Evolutionary conservation across 768 basidiomycete genomes (phyloP).

Genomic region (Kwoniella sp.): DNA sequence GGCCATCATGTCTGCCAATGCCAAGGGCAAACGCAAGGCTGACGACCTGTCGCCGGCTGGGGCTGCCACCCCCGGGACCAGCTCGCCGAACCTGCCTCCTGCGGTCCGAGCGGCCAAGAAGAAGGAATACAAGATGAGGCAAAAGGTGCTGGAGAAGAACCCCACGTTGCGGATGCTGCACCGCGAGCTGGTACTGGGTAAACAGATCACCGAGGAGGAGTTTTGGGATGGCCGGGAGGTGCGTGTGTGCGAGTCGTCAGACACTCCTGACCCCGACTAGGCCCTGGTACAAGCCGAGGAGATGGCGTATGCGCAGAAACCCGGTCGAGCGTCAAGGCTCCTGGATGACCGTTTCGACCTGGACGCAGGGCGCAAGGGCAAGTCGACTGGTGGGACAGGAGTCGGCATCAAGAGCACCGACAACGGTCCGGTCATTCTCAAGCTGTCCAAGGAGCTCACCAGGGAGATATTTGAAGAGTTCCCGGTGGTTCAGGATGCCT

Average conservation of each 20-base stretch:
- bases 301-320: constrained; percentile 44
- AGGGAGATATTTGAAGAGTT: constrained; percentile 98
- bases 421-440: constrained; percentile 54
- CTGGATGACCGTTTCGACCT: constrained; percentile 55
- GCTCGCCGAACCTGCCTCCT: not conserved
- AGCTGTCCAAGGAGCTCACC: constrained; percentile 59
- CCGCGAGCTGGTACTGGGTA: constrained; percentile 71
- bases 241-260: too few relatives aligned
- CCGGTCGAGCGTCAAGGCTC: constrained; percentile 48
- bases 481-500: constrained; percentile 87
- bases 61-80: not conserved
- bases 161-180: constrained; percentile 76
- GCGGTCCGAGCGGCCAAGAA: constrained; percentile 1
- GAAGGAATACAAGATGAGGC: constrained; percentile 15
- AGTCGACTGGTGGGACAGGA: constrained; percentile 58
- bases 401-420: constrained; percentile 67
- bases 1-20: constrained; percentile 6
- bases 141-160: constrained; percentile 64
- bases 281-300: constrained; percentile 44
- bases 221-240: constrained; percentile 98
- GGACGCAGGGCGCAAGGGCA: constrained; percentile 71
- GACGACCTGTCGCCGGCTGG: constrained; percentile 13
- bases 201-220: constrained; percentile 74
- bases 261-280: constrained; percentile 18
- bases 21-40: constrained; percentile 33